Base-by-base conservation (phyloP, 805 yeast species). In the Jamesozyma lodderae region DNA sequence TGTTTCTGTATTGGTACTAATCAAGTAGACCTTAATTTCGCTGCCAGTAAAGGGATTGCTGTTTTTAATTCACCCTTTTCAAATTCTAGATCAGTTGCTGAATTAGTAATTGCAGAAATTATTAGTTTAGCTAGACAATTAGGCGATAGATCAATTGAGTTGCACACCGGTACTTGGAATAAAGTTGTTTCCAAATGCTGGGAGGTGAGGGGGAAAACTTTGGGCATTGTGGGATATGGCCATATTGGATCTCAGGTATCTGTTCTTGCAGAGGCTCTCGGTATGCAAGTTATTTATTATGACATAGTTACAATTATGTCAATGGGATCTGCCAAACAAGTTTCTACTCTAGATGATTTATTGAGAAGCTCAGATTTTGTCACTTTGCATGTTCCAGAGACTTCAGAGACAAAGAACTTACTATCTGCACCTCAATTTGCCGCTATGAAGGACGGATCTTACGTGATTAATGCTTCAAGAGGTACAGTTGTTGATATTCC, bases 1-100 rank as follows among this genome's bases (percentile, higher is more conserved):
- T 90, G 98, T 69, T 92, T 92, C 81, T 92, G 97, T 72, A 92
- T 90, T 51, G 98, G 97, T 55, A 92, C 97, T 45, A 92, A 90
- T 70, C 97, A 90, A 68, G 97, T 90, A 40, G 92, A 90, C 62
- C 72, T 87, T 45, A 85, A 83, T 49, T 82, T 62, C 52, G 98
- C 98, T 40, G 95, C 96, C 47, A 76, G 79, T 55, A 72, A 74
- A 35, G 98, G 98, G 67, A 74, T 88, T 61, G 87, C 96, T 36
- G 97, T 92, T 18, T 90, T 90, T 79, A 87, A 87, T 73, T 87
- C 97, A 22, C 98, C 98, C 37, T 90, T 92, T 69, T 86, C 96
- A 50, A 90, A 90, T 72, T 88, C 97, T 27, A 81, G 98, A 69
- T 86, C 96, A 2, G 98, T 90, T 28, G 98, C 98, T 43, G 98